A percentile compares a stretch with the other conserved stretches of the same genome.
These are phyloP conservation scores for Coniochaeta ligniaria DNA, from an alignment of 2,329 filamentous ascomycete genomes.

Conservation along the genomic window DNA sequence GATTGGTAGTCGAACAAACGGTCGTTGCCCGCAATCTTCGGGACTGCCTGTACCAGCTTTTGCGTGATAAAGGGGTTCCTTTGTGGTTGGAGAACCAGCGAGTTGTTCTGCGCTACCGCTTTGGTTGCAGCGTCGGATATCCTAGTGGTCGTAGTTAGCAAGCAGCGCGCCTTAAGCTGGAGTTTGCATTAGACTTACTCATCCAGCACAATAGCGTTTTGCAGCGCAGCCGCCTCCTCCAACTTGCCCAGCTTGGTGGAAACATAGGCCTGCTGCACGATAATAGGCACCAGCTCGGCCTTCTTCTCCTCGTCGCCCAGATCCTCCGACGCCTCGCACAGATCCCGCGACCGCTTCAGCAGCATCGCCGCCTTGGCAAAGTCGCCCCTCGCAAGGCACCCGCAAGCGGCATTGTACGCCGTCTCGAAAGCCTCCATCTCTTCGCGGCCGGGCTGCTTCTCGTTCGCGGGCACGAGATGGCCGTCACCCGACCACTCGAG, in stretches of 20 bases:
- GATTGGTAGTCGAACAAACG: constrained; percentile 68
- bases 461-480: constrained; percentile 38
- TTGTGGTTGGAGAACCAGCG: constrained; percentile 31
- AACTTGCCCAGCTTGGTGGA: constrained; percentile 58
- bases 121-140: constrained; percentile 61
- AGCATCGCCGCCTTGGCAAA: constrained; percentile 57
- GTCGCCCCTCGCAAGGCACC: constrained; percentile 62
- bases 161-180: background rate
- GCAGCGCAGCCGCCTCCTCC: constrained; percentile 57
- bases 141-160: constrained; percentile 26
- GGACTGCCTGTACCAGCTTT: constrained; percentile 49
- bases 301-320: constrained; percentile 67
- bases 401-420: constrained; percentile 73
- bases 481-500: constrained; percentile 59
- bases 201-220: constrained; percentile 51
- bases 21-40: constrained; percentile 45
- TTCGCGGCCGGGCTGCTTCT: constrained; percentile 49
- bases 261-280: constrained; percentile 70
- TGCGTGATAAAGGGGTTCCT: constrained; percentile 64
- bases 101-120: constrained; percentile 61
- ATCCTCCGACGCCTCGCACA: constrained; percentile 70
- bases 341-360: constrained; percentile 60
- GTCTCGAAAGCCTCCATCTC: constrained; percentile 73
- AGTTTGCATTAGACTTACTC: constrained; percentile 40
- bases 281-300: constrained; percentile 66